Evolutionary conservation across 2,329 filamentous ascomycete species (phyloP).

Genomic region (Arthrobotrys musiformis): DNA sequence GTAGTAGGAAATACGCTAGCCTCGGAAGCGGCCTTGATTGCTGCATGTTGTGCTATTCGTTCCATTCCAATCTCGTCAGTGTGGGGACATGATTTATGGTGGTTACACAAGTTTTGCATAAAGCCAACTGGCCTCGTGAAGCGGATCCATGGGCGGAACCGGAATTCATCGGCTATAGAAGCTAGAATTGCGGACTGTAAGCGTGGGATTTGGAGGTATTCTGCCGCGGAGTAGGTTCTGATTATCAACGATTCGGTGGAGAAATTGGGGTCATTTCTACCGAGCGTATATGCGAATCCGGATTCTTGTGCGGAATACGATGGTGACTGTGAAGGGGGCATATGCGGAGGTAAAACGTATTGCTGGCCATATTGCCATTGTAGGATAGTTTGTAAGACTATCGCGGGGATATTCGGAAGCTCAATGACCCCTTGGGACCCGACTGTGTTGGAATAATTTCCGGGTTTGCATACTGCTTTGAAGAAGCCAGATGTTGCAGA

Average conservation of each 20-base stretch:
- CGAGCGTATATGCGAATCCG: background rate
- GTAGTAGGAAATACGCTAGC: conserved; percentile 6
- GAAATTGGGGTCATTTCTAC: background rate
- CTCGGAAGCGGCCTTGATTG: background rate
- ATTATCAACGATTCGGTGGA: background rate
- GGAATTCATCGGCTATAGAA: conserved; percentile 20
- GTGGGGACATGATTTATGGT: background rate
- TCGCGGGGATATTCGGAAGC: background rate
- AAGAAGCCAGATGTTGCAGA: conserved; percentile 9
- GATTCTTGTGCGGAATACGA: background rate
- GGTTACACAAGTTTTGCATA: conserved; percentile 30
- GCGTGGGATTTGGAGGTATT: conserved; percentile 2
- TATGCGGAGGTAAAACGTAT: conserved; percentile 7
- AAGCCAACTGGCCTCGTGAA: conserved; percentile 6
- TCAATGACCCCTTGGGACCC: background rate
- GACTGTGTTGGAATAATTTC: background rate
- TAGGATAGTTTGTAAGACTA: conserved; percentile 1
- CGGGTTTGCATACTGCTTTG: background rate
- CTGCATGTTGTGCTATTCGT: background rate
- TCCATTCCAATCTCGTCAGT: too few relatives aligned
- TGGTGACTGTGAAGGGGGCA: background rate
- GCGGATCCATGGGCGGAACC: conserved; percentile 16
- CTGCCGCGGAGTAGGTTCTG: background rate
- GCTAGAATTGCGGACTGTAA: background rate
- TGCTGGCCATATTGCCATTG: background rate